A percentile compares a stretch with the other conserved stretches of the same genome.
Evolutionary conservation across 1,139 yeast species (phyloP).

Genomic region (Scheffersomyces cryptocercus): DNA sequence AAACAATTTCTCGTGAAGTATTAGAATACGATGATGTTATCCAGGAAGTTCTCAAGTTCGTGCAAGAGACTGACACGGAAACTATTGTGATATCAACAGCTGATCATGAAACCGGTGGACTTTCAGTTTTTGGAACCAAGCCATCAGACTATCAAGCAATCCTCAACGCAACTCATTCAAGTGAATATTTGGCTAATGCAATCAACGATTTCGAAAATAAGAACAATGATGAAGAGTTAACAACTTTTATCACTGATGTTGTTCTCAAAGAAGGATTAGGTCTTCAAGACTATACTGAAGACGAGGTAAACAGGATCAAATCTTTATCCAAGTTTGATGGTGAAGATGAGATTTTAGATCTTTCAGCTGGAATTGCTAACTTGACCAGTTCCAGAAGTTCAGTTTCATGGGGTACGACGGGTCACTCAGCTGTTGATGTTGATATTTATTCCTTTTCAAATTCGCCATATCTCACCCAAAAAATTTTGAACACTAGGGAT

Average conservation of each 20-base stretch:
- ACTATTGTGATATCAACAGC: conserved; percentile 77
- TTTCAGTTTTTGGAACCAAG: conserved; percentile 73
- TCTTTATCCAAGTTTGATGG: conserved; percentile 13
- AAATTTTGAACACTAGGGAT: conserved; percentile 1
- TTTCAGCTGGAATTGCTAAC: conserved; percentile 51
- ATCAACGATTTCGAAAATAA: conserved; percentile 23
- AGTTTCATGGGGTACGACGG: conserved; percentile 87
- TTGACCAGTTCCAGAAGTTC: conserved; percentile 71
- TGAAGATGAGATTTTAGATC: conserved; percentile 10
- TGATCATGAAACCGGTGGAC: conserved; percentile 92
- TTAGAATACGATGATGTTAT: conserved; percentile 77
- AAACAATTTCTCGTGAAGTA: conserved; percentile 80
- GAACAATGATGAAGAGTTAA: conserved; percentile 29
- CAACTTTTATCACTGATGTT: conserved; percentile 47
- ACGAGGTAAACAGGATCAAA: conserved; percentile 43
- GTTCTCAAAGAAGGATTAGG: conserved; percentile 62
- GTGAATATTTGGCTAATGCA: conserved; percentile 58
- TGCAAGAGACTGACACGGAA: conserved; percentile 62
- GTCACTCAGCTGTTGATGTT: conserved; percentile 89
- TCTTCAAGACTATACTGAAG: conserved; percentile 50
- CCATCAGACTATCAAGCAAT: conserved; percentile 51
- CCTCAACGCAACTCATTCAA: conserved; percentile 65
- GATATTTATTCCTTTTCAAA: conserved; percentile 76
- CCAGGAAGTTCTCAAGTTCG: conserved; percentile 65
- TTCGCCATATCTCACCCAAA: conserved; percentile 7